A percentile compares a stretch with the other conserved stretches of the same genome.
These are phyloP conservation scores for Diaporthe sp. DNA, from an alignment of 2,329 filamentous ascomycete species.

Conservation along the genomic window DNA sequence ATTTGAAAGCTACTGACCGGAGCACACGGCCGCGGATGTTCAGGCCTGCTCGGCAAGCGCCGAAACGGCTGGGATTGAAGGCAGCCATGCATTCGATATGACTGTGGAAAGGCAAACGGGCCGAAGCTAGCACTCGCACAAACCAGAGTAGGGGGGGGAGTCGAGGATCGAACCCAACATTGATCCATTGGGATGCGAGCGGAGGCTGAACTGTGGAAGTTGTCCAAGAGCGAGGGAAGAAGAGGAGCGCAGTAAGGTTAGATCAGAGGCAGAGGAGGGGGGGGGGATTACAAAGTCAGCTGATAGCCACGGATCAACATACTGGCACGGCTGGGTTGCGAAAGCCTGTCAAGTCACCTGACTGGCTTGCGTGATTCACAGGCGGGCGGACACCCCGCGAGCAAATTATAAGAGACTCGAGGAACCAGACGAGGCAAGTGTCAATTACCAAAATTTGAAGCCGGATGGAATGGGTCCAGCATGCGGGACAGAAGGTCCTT, in stretches of 20 bases:
- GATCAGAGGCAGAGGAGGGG: neutral
- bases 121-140: neutral
- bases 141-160: neutral
- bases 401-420: neutral
- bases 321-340: neutral
- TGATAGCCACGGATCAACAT: neutral
- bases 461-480: neutral
- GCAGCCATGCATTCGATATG: neutral
- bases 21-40: neutral
- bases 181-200: neutral
- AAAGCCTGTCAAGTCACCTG: neutral
- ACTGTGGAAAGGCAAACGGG: neutral
- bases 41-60: neutral
- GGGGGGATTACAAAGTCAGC: too few relatives aligned
- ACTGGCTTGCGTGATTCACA: neutral
- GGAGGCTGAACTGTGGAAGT: neutral
- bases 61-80: neutral
- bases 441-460: neutral
- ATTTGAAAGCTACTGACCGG: neutral
- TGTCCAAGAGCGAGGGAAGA: neutral
- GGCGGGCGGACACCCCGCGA: neutral
- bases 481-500: neutral
- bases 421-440: neutral
- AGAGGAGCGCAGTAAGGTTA: neutral
- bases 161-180: neutral